These are phyloP conservation scores for Gossypium turneri DNA, from an alignment of 345 rosid genomes.

Conservation along the genomic window DNA sequence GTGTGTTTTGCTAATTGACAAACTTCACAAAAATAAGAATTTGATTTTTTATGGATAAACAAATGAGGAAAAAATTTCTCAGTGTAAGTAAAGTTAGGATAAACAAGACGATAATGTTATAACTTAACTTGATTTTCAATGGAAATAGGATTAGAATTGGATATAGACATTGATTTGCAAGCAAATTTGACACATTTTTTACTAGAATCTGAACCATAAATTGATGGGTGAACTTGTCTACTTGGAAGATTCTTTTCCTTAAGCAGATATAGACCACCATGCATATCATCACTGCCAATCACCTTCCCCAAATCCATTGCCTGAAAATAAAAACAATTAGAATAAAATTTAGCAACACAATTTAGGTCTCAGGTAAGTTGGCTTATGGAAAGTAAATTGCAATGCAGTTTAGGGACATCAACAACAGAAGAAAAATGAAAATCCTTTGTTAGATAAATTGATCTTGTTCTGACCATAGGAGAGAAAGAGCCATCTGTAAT, in stretches of 20 bases:
- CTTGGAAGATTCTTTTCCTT: neutral
- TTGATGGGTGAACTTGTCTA: neutral
- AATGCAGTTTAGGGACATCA: neutral
- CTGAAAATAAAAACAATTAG: too few species aligned
- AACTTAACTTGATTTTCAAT: too few species aligned
- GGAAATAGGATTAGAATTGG: too few species aligned
- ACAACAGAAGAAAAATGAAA: too few species aligned
- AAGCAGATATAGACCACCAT: neutral
- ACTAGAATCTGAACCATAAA: too few species aligned
- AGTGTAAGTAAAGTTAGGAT: too few species aligned
- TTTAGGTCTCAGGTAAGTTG: neutral
- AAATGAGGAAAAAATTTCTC: neutral
- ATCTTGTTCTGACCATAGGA: neutral
- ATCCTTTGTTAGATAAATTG: neutral
- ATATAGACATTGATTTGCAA: too few species aligned
- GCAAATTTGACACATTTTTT: too few species aligned
- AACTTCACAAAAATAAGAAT: neutral
- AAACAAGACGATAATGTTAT: too few species aligned
- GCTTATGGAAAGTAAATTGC: neutral
- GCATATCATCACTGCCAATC: neutral
- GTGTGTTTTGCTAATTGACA: neutral
- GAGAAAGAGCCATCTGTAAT: neutral
- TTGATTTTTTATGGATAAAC: neutral
- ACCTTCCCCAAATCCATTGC: too few species aligned
- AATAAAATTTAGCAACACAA: too few species aligned